phyloP scores from a whole-genome alignment of 306 rosid species.

The Lotus japonicus region DNA sequence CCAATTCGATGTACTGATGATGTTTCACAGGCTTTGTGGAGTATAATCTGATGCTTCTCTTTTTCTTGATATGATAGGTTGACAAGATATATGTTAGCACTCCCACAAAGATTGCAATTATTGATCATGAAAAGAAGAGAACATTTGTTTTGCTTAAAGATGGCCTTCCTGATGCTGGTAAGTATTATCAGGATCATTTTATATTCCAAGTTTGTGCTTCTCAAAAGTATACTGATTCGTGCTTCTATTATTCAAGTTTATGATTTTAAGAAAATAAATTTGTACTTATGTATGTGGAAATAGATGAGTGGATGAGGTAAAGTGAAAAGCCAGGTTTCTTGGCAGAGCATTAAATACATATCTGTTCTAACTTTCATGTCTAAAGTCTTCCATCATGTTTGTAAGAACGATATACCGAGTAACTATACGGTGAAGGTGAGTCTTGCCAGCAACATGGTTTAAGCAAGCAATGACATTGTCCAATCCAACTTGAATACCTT shows the following conservation, averaged over 20 bases:
- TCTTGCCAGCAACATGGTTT: constrained; percentile 1
- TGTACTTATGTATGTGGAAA: no score
- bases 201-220: no score
- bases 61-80: constrained; percentile 41
- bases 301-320: background rate
- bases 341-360: background rate
- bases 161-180: constrained; percentile 99
- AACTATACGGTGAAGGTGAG: background rate
- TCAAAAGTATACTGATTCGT: no score
- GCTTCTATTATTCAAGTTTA: no score
- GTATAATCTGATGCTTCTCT: constrained; percentile 7
- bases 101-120: constrained; percentile 92
- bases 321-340: background rate
- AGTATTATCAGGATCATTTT: constrained; percentile 26
- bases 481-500: constrained; percentile 4
- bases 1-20: background rate
- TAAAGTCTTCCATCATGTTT: background rate
- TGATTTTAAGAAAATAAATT: no score
- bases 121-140: constrained; percentile 96
- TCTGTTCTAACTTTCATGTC: background rate
- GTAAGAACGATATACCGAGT: background rate
- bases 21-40: constrained; percentile 11
- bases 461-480: constrained; percentile 9
- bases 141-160: constrained; percentile 93
- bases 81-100: constrained; percentile 95